phyloP scores from a whole-genome alignment of 2,329 filamentous ascomycete species.

The Chaetomium olivaceum region DNA sequence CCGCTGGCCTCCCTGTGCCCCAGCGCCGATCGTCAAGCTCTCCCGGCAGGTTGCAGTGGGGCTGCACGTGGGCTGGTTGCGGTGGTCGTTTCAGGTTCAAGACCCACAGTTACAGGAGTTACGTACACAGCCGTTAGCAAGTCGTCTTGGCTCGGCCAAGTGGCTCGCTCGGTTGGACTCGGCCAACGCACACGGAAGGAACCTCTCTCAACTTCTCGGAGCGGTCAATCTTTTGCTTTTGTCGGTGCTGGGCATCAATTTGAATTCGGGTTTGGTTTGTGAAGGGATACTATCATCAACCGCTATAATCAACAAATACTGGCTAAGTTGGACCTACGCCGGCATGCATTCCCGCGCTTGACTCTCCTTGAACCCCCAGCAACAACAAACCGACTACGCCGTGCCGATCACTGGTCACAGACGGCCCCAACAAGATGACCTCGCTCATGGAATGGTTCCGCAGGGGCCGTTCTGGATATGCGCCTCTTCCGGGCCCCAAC shows the following conservation, averaged over 20 bases:
- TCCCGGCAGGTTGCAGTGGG: not conserved
- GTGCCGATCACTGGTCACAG: not conserved
- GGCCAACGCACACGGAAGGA: not conserved
- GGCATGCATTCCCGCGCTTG: not conserved
- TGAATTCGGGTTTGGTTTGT: not conserved
- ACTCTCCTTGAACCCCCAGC: not conserved
- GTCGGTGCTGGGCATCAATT: not conserved
- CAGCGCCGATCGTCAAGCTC: not conserved
- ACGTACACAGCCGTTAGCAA: too few species aligned
- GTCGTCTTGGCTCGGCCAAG: not conserved
- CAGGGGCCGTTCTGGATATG: conserved; percentile 8
- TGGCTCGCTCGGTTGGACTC: not conserved
- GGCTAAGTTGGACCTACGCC: not conserved
- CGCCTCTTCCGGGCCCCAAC: conserved; percentile 6
- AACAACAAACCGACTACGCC: not conserved
- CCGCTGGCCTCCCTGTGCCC: not conserved
- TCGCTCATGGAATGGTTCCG: conserved; percentile 11
- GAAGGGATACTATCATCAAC: not conserved
- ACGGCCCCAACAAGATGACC: not conserved
- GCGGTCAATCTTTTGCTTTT: not conserved
- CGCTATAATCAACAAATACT: not conserved
- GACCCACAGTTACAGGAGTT: conserved; percentile 1
- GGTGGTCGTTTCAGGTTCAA: not conserved
- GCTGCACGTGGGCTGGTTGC: not conserved
- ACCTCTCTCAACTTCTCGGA: not conserved